phyloP scores from a whole-genome alignment of 1,139 yeast genomes.

The Candida sp. region DNA sequence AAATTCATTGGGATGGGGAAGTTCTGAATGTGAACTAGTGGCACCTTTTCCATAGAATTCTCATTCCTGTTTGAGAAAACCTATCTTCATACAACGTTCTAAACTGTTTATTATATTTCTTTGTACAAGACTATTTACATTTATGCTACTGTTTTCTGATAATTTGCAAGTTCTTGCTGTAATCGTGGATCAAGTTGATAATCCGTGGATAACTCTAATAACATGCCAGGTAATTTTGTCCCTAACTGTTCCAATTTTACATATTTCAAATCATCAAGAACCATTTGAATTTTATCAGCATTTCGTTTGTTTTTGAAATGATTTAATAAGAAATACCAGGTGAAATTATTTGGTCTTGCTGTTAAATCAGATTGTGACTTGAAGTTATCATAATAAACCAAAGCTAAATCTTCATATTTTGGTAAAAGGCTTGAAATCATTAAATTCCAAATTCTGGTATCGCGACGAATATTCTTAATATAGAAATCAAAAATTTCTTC shows the following conservation, averaged over 20 bases:
- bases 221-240: conserved; percentile 29
- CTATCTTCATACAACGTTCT: too few species aligned
- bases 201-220: conserved; percentile 8
- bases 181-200: conserved; percentile 3
- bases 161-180: not conserved
- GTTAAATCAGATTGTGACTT: conserved; percentile 16
- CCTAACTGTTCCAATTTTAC: conserved; percentile 33
- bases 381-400: conserved; percentile 32
- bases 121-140: not conserved
- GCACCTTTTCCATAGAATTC: too few species aligned
- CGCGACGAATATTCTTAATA: conserved; percentile 23
- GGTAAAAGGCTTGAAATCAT: conserved; percentile 49
- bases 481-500: conserved; percentile 45
- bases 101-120: too few species aligned
- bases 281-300: conserved; percentile 26
- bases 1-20: too few species aligned
- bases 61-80: too few species aligned
- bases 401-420: conserved; percentile 35
- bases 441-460: conserved; percentile 55
- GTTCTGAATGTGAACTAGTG: too few species aligned
- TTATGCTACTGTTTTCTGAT: not conserved
- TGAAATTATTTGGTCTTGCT: conserved; percentile 49
- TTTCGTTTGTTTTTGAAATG: conserved; percentile 37
- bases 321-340: conserved; percentile 53
- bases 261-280: conserved; percentile 33